These are phyloP conservation scores for Candida sithepensis DNA, from an alignment of 805 yeast genomes.

Conservation along the genomic window DNA sequence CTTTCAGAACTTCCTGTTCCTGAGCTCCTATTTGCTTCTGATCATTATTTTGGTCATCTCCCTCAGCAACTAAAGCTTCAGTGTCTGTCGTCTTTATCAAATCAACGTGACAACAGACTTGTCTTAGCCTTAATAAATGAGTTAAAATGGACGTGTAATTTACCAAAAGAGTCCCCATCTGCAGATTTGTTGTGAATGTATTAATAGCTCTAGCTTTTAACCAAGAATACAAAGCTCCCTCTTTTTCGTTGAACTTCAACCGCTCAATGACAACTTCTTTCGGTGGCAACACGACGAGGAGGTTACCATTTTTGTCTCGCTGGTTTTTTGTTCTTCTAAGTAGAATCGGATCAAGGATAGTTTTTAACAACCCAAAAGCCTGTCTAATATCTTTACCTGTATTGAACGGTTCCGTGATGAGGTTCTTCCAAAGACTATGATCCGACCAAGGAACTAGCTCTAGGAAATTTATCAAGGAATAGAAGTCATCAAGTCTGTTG, in stretches of 20 bases:
- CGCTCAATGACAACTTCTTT: constrained; percentile 70
- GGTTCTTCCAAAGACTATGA: constrained; percentile 81
- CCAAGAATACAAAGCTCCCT: constrained; percentile 62
- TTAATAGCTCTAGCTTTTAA: constrained; percentile 63
- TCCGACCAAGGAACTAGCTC: constrained; percentile 88
- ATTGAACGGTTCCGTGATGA: constrained; percentile 80
- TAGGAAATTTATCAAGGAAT: constrained; percentile 69
- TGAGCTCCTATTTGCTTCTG: background rate
- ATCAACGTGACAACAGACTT: constrained; percentile 81
- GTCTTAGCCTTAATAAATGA: constrained; percentile 79
- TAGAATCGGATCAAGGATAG: constrained; percentile 78
- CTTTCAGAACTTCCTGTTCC: constrained; percentile 7
- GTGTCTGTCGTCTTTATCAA: constrained; percentile 40
- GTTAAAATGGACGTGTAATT: constrained; percentile 77
- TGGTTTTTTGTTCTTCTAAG: constrained; percentile 83
- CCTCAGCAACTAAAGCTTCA: constrained; percentile 41
- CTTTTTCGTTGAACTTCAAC: constrained; percentile 63
- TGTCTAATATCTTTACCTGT: constrained; percentile 56
- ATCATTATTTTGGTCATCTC: constrained; percentile 9
- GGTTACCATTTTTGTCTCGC: constrained; percentile 69
- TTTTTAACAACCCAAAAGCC: constrained; percentile 80
- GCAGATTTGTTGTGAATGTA: constrained; percentile 56
- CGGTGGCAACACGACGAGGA: constrained; percentile 71
- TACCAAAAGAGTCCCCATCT: constrained; percentile 63
- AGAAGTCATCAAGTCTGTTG: constrained; percentile 82